Evolutionary conservation across 208 protist genomes (phyloP).

Genomic region (Trichomonas tenax): DNA sequence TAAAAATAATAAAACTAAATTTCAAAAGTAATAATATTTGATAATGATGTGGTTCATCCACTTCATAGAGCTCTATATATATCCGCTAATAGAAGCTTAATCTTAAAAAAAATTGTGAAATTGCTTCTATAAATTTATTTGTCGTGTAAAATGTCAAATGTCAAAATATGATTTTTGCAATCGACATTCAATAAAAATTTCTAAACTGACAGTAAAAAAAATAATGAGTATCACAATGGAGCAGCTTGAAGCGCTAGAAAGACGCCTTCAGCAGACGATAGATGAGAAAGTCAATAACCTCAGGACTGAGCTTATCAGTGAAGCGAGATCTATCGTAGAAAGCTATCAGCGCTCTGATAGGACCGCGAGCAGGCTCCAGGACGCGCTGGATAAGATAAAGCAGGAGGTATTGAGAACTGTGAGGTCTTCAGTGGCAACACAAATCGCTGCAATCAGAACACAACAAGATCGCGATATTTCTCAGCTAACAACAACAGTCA

Average conservation of each 20-base stretch:
- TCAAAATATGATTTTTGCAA: too few relatives aligned
- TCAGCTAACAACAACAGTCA: not conserved
- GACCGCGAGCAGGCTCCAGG: not conserved
- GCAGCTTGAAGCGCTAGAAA: not conserved
- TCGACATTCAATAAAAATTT: not conserved
- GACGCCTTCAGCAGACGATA: not conserved
- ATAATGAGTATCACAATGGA: not conserved
- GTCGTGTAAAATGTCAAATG: too few relatives aligned
- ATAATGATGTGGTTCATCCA: too few relatives aligned
- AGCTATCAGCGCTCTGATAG: not conserved
- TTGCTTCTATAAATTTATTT: too few relatives aligned
- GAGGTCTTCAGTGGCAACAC: not conserved
- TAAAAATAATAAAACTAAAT: too few relatives aligned
- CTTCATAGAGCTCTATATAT: too few relatives aligned
- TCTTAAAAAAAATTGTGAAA: too few relatives aligned
- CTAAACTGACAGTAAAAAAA: not conserved
- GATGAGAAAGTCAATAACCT: not conserved
- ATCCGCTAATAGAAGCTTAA: too few relatives aligned
- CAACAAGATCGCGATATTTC: not conserved
- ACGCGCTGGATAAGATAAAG: not conserved
- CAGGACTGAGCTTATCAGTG: not conserved
- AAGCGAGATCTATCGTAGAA: not conserved
- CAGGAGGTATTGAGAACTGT: not conserved
- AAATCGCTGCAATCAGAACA: conserved; percentile 4
- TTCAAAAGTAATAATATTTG: too few relatives aligned